phyloP scores from a whole-genome alignment of 2,329 filamentous ascomycete genomes.

The Colletotrichum camelliae region DNA sequence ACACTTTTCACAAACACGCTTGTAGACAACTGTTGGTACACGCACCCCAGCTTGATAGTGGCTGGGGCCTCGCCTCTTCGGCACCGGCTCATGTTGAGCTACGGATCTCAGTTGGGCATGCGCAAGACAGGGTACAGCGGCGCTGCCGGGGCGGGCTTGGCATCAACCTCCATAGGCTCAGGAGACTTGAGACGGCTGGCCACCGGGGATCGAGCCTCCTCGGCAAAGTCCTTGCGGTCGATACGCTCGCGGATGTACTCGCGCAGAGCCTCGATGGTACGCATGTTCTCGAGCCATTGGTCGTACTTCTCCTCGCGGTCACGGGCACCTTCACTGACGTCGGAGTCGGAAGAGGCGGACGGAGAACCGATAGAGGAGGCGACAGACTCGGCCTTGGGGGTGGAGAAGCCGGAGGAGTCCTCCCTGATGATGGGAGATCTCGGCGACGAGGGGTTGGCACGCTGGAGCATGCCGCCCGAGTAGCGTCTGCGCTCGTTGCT shows the following conservation, averaged over 20 bases:
- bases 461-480: slow-evolving; percentile 71
- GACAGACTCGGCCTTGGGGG: slow-evolving; percentile 51
- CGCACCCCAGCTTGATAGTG: not conserved
- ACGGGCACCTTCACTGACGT: slow-evolving; percentile 54
- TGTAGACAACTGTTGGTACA: slow-evolving; percentile 18
- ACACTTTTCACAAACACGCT: slow-evolving; percentile 18
- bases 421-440: slow-evolving; percentile 39
- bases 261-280: slow-evolving; percentile 66
- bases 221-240: slow-evolving; percentile 59
- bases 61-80: not conserved
- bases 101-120: slow-evolving; percentile 35
- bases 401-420: slow-evolving; percentile 41
- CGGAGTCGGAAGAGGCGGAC: slow-evolving; percentile 58
- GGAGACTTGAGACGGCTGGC: slow-evolving; percentile 28
- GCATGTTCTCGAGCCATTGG: slow-evolving; percentile 70
- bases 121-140: slow-evolving; percentile 45
- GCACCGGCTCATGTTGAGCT: not conserved
- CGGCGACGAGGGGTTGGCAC: slow-evolving; percentile 52
- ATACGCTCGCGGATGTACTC: slow-evolving; percentile 63
- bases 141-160: slow-evolving; percentile 15
- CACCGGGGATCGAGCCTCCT: slow-evolving; percentile 26
- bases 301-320: slow-evolving; percentile 69
- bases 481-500: slow-evolving; percentile 68
- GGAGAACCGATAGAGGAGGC: slow-evolving; percentile 57
- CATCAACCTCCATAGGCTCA: slow-evolving; percentile 23